These are phyloP conservation scores for Sporopachydermia cereana DNA, from an alignment of 1,139 yeast genomes.

Conservation along the genomic window DNA sequence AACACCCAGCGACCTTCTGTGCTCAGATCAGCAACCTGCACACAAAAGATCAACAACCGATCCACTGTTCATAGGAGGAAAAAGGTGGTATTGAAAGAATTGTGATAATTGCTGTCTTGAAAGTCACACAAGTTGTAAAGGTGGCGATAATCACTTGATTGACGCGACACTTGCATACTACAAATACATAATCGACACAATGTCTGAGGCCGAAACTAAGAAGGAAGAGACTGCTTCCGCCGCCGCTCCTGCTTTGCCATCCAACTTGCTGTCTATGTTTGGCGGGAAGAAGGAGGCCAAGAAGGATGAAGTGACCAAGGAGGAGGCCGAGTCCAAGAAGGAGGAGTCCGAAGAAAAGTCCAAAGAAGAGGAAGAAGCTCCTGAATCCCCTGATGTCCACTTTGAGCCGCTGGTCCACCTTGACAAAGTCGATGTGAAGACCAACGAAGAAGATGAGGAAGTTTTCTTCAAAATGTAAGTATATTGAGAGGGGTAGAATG, in stretches of 20 bases:
- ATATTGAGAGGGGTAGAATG: too few relatives aligned
- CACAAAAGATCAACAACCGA: too few relatives aligned
- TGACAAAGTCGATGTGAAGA: constrained; percentile 92
- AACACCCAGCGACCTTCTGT: too few relatives aligned
- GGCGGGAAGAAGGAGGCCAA: constrained; percentile 64
- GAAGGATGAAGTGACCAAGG: constrained; percentile 35
- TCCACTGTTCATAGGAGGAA: too few relatives aligned
- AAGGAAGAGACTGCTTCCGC: constrained; percentile 16
- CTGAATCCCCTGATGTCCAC: constrained; percentile 89
- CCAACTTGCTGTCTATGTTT: constrained; percentile 82
- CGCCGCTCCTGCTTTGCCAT: constrained; percentile 51
- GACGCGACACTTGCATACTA: too few relatives aligned
- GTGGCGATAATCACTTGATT: too few relatives aligned
- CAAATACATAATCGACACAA: constrained; percentile 5
- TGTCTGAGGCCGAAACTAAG: constrained; percentile 17
- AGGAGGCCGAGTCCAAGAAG: constrained; percentile 27
- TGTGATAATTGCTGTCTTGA: too few relatives aligned
- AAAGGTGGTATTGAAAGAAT: too few relatives aligned
- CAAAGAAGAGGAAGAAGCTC: constrained; percentile 53
- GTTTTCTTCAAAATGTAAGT: constrained; percentile 60
- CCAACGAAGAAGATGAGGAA: constrained; percentile 94
- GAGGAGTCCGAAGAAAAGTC: constrained; percentile 25
- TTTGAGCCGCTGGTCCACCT: constrained; percentile 93
- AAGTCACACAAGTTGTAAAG: too few relatives aligned
- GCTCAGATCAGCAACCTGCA: too few relatives aligned